Percentiles rank a stretch among this genome's conserved stretches.
Evolutionary conservation across 345 rosid genomes (phyloP).

Genomic region (Eucalyptus tenuipes): DNA sequence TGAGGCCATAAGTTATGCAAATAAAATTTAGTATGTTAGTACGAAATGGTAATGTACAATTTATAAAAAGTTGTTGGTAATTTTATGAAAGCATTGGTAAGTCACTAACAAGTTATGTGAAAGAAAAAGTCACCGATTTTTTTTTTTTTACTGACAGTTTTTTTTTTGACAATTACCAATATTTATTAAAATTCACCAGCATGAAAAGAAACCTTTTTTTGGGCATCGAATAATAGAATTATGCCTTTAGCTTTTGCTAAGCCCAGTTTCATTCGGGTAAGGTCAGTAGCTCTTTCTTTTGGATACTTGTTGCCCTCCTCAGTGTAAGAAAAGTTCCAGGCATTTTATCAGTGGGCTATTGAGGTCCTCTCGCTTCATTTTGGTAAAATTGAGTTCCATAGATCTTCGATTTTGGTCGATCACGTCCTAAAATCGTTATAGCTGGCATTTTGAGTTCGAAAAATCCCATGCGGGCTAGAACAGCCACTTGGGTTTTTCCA

Average conservation of each 20-base stretch:
- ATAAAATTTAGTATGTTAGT: background rate
- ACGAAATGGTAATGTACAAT: background rate
- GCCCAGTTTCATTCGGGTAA: background rate
- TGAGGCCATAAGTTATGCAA: background rate
- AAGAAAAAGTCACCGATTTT: background rate
- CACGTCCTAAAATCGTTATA: background rate
- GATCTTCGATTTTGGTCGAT: background rate
- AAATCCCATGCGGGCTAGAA: background rate
- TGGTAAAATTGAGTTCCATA: background rate
- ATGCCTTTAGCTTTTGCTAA: background rate
- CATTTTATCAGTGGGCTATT: background rate
- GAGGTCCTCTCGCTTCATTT: background rate
- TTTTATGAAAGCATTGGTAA: background rate
- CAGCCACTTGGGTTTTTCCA: background rate
- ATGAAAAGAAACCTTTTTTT: background rate
- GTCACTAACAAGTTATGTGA: background rate
- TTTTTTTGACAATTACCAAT: background rate
- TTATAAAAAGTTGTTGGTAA: background rate
- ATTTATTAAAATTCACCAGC: background rate
- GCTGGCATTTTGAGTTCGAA: background rate
- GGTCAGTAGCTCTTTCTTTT: background rate
- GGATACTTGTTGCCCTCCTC: background rate
- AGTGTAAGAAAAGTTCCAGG: accelerated
- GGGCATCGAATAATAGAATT: background rate
- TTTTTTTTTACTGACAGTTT: accelerated